Percentiles rank a stretch among this genome's conserved stretches.
Evolutionary conservation across 2,329 filamentous ascomycete genomes (phyloP).

Genomic region (Xylariaceae sp.): DNA sequence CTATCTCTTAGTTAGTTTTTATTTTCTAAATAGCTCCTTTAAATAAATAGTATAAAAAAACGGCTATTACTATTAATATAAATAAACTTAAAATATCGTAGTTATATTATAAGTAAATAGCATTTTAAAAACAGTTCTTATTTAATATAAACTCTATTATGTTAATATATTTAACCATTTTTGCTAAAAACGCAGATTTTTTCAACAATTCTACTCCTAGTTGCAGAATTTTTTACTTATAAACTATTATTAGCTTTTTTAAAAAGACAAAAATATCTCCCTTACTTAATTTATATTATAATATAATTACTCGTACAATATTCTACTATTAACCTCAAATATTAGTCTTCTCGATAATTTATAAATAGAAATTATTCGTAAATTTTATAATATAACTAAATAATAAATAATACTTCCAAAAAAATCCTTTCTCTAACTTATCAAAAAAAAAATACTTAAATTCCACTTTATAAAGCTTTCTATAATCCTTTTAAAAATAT

Average conservation of each 20-base stretch:
- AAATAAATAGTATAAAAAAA: too few relatives aligned
- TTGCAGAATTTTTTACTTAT: conserved; percentile 16
- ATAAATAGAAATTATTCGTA: conserved; percentile 21
- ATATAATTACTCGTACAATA: conserved; percentile 20
- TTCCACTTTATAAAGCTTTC: conserved; percentile 22
- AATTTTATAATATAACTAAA: conserved; percentile 19
- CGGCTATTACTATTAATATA: too few relatives aligned
- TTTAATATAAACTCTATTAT: conserved; percentile 17
- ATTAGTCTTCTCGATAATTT: conserved; percentile 19
- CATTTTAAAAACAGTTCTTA: conserved; percentile 20
- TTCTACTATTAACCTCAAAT: conserved; percentile 18
- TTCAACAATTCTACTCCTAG: conserved; percentile 12
- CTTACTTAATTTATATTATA: conserved; percentile 17
- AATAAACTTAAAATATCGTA: too few relatives aligned
- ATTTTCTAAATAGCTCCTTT: too few relatives aligned
- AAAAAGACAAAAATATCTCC: conserved; percentile 17
- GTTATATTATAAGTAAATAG: conserved; percentile 19
- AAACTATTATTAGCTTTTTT: conserved; percentile 14
- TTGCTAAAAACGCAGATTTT: conserved; percentile 12
- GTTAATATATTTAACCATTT: conserved; percentile 18
- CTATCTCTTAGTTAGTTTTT: too few relatives aligned
- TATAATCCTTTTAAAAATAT: conserved; percentile 19
- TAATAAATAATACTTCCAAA: conserved; percentile 17
- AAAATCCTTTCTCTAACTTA: conserved; percentile 16
- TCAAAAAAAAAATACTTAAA: conserved; percentile 16